Conservation (phyloP, 768 basidiomycete species). For the Cyclocybe cylindracea region DNA sequence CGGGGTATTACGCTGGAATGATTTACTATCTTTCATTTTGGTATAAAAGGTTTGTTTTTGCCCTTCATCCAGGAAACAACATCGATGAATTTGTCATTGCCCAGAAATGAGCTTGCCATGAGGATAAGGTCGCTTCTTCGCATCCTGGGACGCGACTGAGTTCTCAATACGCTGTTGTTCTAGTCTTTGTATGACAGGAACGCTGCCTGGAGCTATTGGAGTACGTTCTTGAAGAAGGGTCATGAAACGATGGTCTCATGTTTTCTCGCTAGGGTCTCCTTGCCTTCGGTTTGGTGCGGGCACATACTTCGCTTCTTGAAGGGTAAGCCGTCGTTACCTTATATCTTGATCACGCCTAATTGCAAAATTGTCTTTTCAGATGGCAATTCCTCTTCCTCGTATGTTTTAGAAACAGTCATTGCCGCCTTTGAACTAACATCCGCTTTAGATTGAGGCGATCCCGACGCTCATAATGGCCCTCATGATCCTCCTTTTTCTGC, state of each 20-base stretch:
- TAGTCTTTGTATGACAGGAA: constrained; percentile 61
- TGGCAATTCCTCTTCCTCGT: constrained; percentile 65
- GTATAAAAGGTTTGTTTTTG: constrained; percentile 38
- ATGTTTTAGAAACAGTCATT: constrained; percentile 4
- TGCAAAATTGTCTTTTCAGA: constrained; percentile 23
- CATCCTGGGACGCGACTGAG: background rate
- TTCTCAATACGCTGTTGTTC: background rate
- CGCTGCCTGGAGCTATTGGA: constrained; percentile 56
- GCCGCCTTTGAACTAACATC: background rate
- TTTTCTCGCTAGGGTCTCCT: constrained; percentile 44
- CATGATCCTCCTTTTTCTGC: constrained; percentile 49
- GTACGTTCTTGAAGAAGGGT: constrained; percentile 23
- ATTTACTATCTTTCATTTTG: constrained; percentile 65
- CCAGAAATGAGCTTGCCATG: constrained; percentile 51
- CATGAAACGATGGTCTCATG: background rate
- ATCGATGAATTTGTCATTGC: background rate
- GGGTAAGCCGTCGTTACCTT: constrained; percentile 12
- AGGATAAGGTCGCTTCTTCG: constrained; percentile 40
- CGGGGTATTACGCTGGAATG: constrained; percentile 61
- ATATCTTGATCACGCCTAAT: background rate
- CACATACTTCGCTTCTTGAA: constrained; percentile 36
- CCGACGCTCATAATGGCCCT: constrained; percentile 55
- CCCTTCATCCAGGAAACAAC: background rate
- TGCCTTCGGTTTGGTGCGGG: constrained; percentile 57
- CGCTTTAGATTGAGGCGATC: constrained; percentile 51